phyloP scores from a whole-genome alignment of 306 rosid genomes.

The Inga oerstediana region DNA sequence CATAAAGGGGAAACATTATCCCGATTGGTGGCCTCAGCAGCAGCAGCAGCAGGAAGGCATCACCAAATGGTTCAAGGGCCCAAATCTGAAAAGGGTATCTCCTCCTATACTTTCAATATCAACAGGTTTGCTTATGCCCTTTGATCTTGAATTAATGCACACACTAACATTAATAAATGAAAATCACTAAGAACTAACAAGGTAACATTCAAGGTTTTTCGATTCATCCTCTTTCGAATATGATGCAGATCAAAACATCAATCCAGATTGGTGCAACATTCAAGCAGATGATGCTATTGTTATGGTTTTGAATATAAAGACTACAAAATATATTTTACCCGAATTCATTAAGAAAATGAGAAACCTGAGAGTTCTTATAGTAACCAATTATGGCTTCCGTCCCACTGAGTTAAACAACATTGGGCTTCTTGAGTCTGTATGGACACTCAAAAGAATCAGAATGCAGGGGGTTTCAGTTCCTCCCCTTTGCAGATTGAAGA shows the following conservation, averaged over 20 bases:
- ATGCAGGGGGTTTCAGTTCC: constrained; percentile 38
- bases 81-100: not conserved
- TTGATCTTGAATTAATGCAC: not conserved
- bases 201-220: not conserved
- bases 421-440: constrained; percentile 8
- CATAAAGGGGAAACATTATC: not conserved
- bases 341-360: constrained; percentile 5
- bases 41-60: not conserved
- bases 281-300: not conserved
- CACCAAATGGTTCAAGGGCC: not conserved
- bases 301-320: not conserved
- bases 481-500: constrained; percentile 16
- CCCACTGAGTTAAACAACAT: constrained; percentile 20
- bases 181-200: not conserved
- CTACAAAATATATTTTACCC: not conserved
- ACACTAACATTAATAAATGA: not conserved
- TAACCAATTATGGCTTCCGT: constrained; percentile 36
- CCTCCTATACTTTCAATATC: constrained; percentile 4
- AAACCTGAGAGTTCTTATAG: constrained; percentile 12
- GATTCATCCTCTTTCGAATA: not conserved
- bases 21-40: constrained; percentile 2
- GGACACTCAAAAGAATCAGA: constrained; percentile 39
- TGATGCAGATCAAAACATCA: not conserved
- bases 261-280: constrained; percentile 8
- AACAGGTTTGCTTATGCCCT: not conserved